Evolutionary conservation across 1,284 basidiomycete species (phyloP), one percentile per base, ranked within the genome.

Genomic region (Puccinia horiana): DNA sequence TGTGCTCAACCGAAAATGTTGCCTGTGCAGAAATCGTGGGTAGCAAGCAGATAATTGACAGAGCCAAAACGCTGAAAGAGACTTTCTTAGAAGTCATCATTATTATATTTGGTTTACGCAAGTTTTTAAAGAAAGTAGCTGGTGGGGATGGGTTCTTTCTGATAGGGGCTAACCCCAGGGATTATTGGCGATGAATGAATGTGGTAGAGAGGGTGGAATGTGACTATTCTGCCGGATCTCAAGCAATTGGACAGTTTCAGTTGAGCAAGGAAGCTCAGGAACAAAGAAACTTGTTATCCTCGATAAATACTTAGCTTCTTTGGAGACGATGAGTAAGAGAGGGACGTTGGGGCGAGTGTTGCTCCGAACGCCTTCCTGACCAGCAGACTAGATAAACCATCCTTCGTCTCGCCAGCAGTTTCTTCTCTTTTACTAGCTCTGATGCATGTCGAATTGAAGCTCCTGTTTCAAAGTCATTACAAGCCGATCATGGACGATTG

Each of bases 81-180:
- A 35, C 69, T 47, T 49, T n/a, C n/a, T n/a, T 47, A n/a, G 69
- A 72, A 49, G 47, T 72, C 69, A 72, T 72, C 20, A 32, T 72
- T 35, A 32, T 16, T 32, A 20, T 40, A 40, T 37, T 63, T 69
- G 20, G 16, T 29, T 18, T 20, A 14, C 26, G 20, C 12, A 26
- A 9, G 40, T 32, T 11, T 9, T 32, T 9, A 49, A 29, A 32
- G 29, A 2, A 29, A 47, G 32, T 52, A 72, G 14, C 42, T 72
- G 44, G 26, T 47, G 42, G 11, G 42, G 16, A 2, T 26, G 5
- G 11, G n/a, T 72, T 29, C 49, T 72, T 52, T 47, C 20, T 44
- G 42, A 44, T 58, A 29, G 29, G 18, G 58, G 29, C 29, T 61
- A 49, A 18, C 42, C 29, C 44, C 16, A 65, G 63, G 20, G 63